A percentile compares a stretch with the other conserved stretches of the same genome.
Conservation (phyloP, 768 basidiomycete species). For the Paxillus ammoniavirescens region DNA sequence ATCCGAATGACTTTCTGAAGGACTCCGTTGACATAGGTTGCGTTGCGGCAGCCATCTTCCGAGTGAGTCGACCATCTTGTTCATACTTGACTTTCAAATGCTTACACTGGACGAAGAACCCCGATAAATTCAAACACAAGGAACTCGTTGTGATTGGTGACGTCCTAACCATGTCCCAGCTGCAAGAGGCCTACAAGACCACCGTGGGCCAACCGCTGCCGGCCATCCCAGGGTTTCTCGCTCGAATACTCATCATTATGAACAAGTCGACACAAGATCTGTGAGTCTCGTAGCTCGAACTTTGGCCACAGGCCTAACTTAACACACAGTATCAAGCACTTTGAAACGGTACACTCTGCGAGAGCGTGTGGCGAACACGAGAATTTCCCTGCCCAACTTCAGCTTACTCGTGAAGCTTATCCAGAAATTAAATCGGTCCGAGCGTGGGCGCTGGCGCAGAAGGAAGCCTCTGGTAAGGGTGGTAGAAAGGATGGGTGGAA, state of each 20-base stretch:
- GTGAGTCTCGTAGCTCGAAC: constrained; percentile 16
- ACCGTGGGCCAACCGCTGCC: constrained; percentile 29
- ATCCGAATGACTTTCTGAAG: constrained; percentile 11
- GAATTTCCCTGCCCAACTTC: constrained; percentile 23
- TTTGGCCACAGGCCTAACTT: not conserved
- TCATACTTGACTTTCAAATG: not conserved
- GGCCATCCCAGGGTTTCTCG: constrained; percentile 28
- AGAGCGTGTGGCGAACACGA: constrained; percentile 14
- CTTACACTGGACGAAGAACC: constrained; percentile 21
- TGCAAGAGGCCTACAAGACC: constrained; percentile 26
- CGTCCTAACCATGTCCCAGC: constrained; percentile 26
- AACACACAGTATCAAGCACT: constrained; percentile 22
- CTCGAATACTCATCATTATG: constrained; percentile 22
- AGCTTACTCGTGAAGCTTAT: constrained; percentile 19
- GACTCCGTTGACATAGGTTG: constrained; percentile 35
- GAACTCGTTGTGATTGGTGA: constrained; percentile 31
- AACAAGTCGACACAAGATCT: constrained; percentile 31
- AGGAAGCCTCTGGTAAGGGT: not conserved
- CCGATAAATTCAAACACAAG: constrained; percentile 20
- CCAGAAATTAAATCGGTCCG: constrained; percentile 30
- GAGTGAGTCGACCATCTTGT: constrained; percentile 11
- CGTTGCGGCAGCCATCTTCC: constrained; percentile 34
- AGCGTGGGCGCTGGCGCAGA: constrained; percentile 23
- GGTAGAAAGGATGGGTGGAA: constrained; percentile 24
- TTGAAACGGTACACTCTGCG: constrained; percentile 27